Percentiles rank a stretch among this genome's conserved stretches.
phyloP scores from a whole-genome alignment of 495 filamentous ascomycete species.

The Annulohypoxylon moriforme region DNA sequence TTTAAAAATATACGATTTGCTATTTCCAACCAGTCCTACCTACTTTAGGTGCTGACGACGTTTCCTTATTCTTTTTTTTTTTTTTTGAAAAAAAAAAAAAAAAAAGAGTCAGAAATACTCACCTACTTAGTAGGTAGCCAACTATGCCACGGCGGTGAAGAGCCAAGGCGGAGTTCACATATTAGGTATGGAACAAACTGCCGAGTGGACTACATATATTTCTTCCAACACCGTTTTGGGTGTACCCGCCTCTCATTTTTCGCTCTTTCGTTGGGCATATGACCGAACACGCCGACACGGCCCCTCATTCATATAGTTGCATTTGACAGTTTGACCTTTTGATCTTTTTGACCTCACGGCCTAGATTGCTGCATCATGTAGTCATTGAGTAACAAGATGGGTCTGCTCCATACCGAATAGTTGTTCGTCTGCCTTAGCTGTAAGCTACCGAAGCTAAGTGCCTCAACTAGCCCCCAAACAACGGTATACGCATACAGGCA shows the following conservation, averaged over 20 bases:
- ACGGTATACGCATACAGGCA: slow-evolving; percentile 19
- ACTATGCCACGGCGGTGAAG: slow-evolving; percentile 27
- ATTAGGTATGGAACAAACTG: slow-evolving; percentile 5
- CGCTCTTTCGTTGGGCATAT: slow-evolving; percentile 21
- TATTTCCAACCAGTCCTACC: slow-evolving; percentile 10
- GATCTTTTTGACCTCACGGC: slow-evolving; percentile 9
- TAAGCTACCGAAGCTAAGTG: slow-evolving; percentile 31
- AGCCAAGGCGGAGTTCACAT: slow-evolving; percentile 19
- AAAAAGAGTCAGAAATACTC: not conserved
- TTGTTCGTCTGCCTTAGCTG: slow-evolving; percentile 9
- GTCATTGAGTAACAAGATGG: slow-evolving; percentile 24
- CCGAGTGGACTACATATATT: not conserved
- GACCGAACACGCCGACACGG: slow-evolving; percentile 14
- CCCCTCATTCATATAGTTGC: not conserved
- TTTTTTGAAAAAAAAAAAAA: too few relatives aligned
- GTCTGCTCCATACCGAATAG: slow-evolving; percentile 24
- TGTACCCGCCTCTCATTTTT: slow-evolving; percentile 24
- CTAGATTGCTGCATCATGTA: slow-evolving; percentile 24
- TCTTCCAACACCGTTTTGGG: not conserved
- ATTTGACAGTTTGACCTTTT: slow-evolving; percentile 1
- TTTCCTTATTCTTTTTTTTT: slow-evolving; percentile 1
- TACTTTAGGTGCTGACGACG: slow-evolving; percentile 18
- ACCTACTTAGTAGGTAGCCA: not conserved
- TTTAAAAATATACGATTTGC: slow-evolving; percentile 19
- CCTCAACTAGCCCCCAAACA: slow-evolving; percentile 21